phyloP scores from a whole-genome alignment of 345 rosid species.

The Camelina sativa region DNA sequence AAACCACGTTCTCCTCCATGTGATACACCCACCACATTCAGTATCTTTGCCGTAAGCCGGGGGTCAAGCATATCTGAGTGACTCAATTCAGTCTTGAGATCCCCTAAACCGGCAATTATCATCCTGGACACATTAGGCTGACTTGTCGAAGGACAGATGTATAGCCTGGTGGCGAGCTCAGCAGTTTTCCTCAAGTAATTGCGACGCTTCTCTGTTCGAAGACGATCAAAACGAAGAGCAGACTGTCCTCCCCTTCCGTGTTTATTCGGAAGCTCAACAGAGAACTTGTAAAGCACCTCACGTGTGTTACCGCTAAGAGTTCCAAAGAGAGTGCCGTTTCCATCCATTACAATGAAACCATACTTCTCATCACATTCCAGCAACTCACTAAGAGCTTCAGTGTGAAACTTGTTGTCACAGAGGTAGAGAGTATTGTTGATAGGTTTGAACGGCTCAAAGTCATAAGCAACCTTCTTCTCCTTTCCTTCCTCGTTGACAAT shows the following conservation, averaged over 20 bases:
- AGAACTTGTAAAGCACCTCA: constrained; percentile 4
- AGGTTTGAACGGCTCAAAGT: neutral
- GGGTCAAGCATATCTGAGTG: neutral
- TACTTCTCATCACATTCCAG: neutral
- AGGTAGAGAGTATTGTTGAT: neutral
- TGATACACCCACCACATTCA: neutral
- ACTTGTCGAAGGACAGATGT: neutral
- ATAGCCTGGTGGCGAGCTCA: neutral
- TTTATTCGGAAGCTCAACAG: neutral
- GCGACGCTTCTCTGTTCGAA: neutral
- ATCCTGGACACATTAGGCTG: neutral
- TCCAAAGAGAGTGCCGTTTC: neutral
- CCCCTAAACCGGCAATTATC: neutral
- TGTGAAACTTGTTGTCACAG: neutral
- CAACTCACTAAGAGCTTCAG: neutral
- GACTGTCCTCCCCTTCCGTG: neutral
- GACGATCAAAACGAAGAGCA: neutral
- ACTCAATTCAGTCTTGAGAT: neutral
- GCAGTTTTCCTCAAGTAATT: constrained; percentile 1
- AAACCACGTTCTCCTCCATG: neutral
- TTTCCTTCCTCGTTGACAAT: neutral
- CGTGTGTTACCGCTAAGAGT: neutral
- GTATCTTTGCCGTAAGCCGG: neutral
- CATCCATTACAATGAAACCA: neutral
- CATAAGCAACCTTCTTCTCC: neutral